Percentiles rank a stretch among this genome's conserved stretches.
phyloP scores from a whole-genome alignment of 495 filamentous ascomycete species.

The Sordaria brevicollis region DNA sequence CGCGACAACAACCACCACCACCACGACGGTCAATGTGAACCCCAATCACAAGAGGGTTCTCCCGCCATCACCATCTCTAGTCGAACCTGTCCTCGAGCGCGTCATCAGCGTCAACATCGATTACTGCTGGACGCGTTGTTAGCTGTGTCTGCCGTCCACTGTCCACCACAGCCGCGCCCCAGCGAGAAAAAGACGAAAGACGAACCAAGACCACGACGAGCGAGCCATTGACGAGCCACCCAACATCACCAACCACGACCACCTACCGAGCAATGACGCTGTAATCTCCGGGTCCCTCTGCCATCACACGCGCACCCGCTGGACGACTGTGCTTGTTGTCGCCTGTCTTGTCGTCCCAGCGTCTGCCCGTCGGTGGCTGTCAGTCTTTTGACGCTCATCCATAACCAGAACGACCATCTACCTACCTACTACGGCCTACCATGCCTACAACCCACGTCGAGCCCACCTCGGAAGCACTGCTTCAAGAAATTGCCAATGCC shows the following conservation, averaged over 20 bases:
- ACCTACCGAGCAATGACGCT: neutral
- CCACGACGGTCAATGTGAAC: neutral
- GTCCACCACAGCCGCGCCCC: neutral
- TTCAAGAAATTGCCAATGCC: constrained; percentile 51
- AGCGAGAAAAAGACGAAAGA: neutral
- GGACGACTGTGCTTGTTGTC: neutral
- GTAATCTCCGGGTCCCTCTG: neutral
- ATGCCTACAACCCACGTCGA: constrained; percentile 49
- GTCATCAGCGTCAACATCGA: neutral
- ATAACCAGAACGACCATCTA: neutral
- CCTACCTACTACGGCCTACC: constrained; percentile 3
- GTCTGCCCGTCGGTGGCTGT: neutral
- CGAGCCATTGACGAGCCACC: neutral
- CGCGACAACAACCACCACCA: neutral
- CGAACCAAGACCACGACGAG: neutral
- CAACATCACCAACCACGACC: neutral
- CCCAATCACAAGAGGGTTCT: neutral
- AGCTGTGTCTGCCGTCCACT: neutral
- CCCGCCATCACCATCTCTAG: neutral
- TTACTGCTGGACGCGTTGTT: neutral
- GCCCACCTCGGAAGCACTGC: constrained; percentile 35
- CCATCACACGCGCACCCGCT: neutral
- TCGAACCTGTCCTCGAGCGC: neutral
- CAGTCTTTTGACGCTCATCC: neutral
- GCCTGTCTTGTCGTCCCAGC: neutral